phyloP scores from a whole-genome alignment of 176 grass and related monocot species.

The Oryza longistaminata region DNA sequence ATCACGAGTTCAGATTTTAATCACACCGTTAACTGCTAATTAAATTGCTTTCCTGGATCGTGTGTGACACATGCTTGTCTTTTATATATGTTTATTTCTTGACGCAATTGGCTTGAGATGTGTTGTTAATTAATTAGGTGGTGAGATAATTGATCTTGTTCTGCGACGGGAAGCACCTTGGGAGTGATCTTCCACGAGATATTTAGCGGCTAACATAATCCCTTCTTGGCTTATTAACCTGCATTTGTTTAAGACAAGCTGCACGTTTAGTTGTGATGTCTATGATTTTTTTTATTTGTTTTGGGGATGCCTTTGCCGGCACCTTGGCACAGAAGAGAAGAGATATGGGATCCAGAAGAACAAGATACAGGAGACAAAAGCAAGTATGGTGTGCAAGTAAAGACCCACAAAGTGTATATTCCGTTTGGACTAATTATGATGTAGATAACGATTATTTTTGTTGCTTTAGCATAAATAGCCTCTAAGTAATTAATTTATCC shows the following conservation, averaged over 20 bases:
- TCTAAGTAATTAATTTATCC: background rate
- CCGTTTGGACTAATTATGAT: background rate
- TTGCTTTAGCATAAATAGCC: background rate
- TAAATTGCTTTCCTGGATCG: background rate
- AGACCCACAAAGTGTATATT: background rate
- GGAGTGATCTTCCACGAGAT: conserved; percentile 13
- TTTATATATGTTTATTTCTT: background rate
- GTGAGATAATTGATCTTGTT: background rate
- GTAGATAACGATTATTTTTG: background rate
- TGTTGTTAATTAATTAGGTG: conserved; percentile 24
- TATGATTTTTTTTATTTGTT: background rate
- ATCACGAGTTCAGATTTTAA: background rate
- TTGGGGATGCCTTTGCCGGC: background rate
- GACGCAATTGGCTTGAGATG: conserved; percentile 4
- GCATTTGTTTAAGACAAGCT: background rate
- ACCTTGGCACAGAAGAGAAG: conserved; percentile 37
- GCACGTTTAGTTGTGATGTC: background rate
- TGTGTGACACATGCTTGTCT: background rate
- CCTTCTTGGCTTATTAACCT: background rate
- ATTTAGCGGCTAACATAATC: conserved; percentile 25
- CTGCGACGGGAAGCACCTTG: background rate
- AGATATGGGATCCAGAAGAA: conserved; percentile 10
- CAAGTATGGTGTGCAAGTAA: conserved; percentile 36
- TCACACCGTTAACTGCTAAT: background rate
- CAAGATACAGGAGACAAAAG: background rate